phyloP scores from a whole-genome alignment of 495 filamentous ascomycete genomes.

The Lasiosphaeria miniovina region DNA sequence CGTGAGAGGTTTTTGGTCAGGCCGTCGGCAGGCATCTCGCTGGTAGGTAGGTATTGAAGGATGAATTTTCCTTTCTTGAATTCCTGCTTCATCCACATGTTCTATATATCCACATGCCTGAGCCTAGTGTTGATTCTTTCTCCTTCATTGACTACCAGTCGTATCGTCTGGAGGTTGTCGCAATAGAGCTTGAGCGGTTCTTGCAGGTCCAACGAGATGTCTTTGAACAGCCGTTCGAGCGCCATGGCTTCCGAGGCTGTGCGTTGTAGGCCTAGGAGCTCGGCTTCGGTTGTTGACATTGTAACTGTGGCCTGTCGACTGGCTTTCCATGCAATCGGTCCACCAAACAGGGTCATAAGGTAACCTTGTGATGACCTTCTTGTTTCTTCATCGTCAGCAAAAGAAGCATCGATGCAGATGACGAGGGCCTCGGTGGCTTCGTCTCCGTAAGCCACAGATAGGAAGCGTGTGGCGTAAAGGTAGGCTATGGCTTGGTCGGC shows the following conservation, averaged over 20 bases:
- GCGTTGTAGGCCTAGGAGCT: background rate
- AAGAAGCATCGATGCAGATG: background rate
- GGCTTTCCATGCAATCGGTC: background rate
- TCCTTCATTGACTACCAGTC: background rate
- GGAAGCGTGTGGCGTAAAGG: slow-evolving; percentile 3
- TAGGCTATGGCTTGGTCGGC: slow-evolving; percentile 1
- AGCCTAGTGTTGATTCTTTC: slow-evolving; percentile 7
- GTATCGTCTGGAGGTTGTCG: slow-evolving; percentile 1
- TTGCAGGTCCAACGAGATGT: background rate
- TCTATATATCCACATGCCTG: background rate
- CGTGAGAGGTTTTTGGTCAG: slow-evolving; percentile 2
- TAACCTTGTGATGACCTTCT: background rate
- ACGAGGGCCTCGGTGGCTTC: background rate
- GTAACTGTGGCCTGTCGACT: slow-evolving; percentile 8
- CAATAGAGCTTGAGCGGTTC: background rate
- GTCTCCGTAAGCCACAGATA: background rate
- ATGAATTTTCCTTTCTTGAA: background rate
- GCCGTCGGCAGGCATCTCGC: background rate
- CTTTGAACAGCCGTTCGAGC: background rate
- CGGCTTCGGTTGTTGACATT: background rate
- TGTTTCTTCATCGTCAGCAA: background rate
- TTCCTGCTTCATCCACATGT: slow-evolving; percentile 4
- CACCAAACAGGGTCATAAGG: slow-evolving; percentile 3
- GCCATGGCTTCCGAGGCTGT: background rate
- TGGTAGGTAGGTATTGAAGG: background rate